These are phyloP conservation scores for Hansenula lynferdii DNA, from an alignment of 1,139 yeast genomes.

Conservation along the genomic window DNA sequence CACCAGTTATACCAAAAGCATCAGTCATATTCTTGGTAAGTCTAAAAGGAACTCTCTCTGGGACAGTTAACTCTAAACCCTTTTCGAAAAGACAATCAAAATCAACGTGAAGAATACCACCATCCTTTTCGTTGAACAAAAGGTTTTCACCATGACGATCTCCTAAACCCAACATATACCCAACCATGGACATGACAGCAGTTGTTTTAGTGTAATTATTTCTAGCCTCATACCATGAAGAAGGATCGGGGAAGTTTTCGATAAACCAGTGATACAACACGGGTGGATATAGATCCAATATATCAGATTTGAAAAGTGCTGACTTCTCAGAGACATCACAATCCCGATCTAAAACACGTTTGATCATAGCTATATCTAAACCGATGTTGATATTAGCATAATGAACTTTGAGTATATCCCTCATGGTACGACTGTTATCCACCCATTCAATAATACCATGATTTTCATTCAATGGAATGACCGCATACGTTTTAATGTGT, in stretches of 20 bases:
- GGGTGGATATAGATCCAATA: conserved; percentile 52
- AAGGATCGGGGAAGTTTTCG: conserved; percentile 86
- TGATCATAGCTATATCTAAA: conserved; percentile 18
- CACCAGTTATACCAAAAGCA: conserved; percentile 87
- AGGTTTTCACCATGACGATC: conserved; percentile 96
- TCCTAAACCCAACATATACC: conserved; percentile 86
- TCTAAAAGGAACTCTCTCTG: conserved; percentile 93
- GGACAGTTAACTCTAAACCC: conserved; percentile 46
- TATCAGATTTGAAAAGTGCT: conserved; percentile 23
- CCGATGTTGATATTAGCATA: conserved; percentile 35
- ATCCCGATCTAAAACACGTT: conserved; percentile 19
- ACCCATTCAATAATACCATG: conserved; percentile 96
- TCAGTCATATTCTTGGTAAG: conserved; percentile 84
- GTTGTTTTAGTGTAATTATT: conserved; percentile 70
- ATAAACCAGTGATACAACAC: conserved; percentile 85
- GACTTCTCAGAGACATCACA: conserved; percentile 24
- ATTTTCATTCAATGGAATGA: conserved; percentile 79
- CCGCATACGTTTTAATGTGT: conserved; percentile 78
- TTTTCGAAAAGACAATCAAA: conserved; percentile 95
- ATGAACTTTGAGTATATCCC: conserved; percentile 52
- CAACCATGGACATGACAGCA: conserved; percentile 98
- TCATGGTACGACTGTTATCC: conserved; percentile 73
- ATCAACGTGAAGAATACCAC: conserved; percentile 88
- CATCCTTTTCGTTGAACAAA: conserved; percentile 65
- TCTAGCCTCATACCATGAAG: conserved; percentile 80